Percentiles rank a stretch among this genome's conserved stretches.
Conservation (phyloP, 441 rosid species). For the Lepidium campestre region DNA sequence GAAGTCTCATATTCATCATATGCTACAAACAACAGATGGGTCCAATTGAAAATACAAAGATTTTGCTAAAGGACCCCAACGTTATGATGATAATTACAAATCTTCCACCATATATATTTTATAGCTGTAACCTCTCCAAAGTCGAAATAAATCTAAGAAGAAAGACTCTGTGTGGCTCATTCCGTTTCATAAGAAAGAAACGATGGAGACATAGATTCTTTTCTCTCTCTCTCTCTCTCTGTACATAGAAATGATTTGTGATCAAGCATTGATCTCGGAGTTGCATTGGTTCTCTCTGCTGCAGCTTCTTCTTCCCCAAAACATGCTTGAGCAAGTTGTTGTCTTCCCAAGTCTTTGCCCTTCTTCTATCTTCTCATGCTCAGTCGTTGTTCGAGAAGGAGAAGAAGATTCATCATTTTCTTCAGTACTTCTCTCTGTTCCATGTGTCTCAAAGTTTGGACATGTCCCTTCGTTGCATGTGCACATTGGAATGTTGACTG, state of each 20-base stretch:
- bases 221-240: neutral
- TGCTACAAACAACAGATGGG: constrained; percentile 7
- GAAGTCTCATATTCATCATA: neutral
- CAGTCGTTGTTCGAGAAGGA: constrained; percentile 38
- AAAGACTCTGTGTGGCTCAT: constrained; percentile 6
- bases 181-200: constrained; percentile 8
- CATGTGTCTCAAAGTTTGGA: constrained; percentile 63
- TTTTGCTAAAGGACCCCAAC: constrained; percentile 2
- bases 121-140: constrained; percentile 8
- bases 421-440: constrained; percentile 38
- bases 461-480: constrained; percentile 83
- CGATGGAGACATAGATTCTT: neutral
- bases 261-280: constrained; percentile 85
- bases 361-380: constrained; percentile 67
- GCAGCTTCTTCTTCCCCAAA: constrained; percentile 97
- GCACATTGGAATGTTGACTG: constrained; percentile 75
- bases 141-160: constrained; percentile 17
- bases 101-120: constrained; percentile 15
- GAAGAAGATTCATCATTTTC: constrained; percentile 40
- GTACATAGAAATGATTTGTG: constrained; percentile 14
- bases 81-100: constrained; percentile 28
- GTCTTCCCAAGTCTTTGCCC: constrained; percentile 76
- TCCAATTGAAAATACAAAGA: constrained; percentile 2
- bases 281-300: constrained; percentile 96
- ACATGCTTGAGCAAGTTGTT: constrained; percentile 86